Percentiles rank a stretch among this genome's conserved stretches.
These are phyloP conservation scores for Digitaria exilis DNA, from an alignment of 202 grass and related monocot genomes.

Conservation along the genomic window DNA sequence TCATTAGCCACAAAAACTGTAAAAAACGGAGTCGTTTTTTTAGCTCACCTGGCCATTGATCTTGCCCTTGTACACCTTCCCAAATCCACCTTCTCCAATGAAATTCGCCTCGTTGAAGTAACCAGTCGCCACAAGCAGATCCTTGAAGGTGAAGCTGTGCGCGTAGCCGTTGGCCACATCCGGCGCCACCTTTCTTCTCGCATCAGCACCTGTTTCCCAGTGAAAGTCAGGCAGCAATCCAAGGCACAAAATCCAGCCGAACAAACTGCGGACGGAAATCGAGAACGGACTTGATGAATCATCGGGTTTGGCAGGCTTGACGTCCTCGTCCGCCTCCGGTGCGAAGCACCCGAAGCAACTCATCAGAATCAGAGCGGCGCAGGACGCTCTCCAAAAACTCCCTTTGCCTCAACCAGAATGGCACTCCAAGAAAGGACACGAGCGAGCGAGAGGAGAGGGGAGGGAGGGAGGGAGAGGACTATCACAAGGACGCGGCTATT, in stretches of 20 bases:
- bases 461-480: background rate
- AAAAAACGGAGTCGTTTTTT: background rate
- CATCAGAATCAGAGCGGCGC: slow-evolving; percentile 53
- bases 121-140: slow-evolving; percentile 74
- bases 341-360: slow-evolving; percentile 75
- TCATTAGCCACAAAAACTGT: background rate
- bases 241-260: background rate
- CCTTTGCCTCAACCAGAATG: background rate
- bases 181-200: slow-evolving; percentile 55
- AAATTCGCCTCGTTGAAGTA: slow-evolving; percentile 88
- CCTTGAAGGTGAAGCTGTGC: slow-evolving; percentile 86
- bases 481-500: slow-evolving; percentile 40
- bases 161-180: slow-evolving; percentile 61
- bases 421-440: slow-evolving; percentile 2
- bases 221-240: slow-evolving; percentile 14
- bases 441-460: background rate
- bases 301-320: slow-evolving; percentile 52
- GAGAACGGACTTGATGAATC: slow-evolving; percentile 61
- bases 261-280: background rate
- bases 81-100: slow-evolving; percentile 91
- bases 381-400: background rate
- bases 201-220: slow-evolving; percentile 40
- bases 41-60: slow-evolving; percentile 66
- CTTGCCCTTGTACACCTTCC: slow-evolving; percentile 90
- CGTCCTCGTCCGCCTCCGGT: slow-evolving; percentile 42